These are phyloP conservation scores for Arachis monticola DNA, from an alignment of 331 rosid species.

Conservation along the genomic window DNA sequence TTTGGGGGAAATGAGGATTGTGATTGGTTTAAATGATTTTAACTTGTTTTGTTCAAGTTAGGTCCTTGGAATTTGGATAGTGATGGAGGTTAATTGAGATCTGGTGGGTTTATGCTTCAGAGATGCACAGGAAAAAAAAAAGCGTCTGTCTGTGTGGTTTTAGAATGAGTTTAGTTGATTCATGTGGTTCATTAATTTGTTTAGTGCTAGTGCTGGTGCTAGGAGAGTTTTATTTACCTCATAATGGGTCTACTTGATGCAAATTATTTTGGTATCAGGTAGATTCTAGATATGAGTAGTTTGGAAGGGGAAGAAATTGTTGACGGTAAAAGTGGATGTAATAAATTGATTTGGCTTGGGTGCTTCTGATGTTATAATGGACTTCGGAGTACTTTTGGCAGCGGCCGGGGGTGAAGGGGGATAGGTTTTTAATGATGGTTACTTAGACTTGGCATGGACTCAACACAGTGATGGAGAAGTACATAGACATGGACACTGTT, in stretches of 20 bases:
- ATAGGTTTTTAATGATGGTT: constrained; percentile 3
- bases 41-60: background rate
- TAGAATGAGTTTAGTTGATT: no score
- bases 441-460: background rate
- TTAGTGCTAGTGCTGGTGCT: no score
- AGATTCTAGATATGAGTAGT: background rate
- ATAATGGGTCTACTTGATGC: no score
- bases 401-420: background rate
- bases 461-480: constrained; percentile 1
- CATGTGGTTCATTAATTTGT: no score
- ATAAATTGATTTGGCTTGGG: background rate
- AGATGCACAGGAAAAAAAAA: no score
- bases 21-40: background rate
- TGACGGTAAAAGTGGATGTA: background rate
- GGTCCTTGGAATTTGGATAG: background rate
- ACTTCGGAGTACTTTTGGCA: background rate
- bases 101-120: no score
- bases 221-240: no score
- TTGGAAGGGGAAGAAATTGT: background rate
- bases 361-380: constrained; percentile 9
- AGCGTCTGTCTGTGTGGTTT: no score
- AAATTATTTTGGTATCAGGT: background rate
- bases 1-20: background rate
- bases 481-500: background rate
- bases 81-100: background rate